phyloP scores from a whole-genome alignment of 2,329 filamentous ascomycete genomes.

The Aspergillus oerlinghausenensis region DNA sequence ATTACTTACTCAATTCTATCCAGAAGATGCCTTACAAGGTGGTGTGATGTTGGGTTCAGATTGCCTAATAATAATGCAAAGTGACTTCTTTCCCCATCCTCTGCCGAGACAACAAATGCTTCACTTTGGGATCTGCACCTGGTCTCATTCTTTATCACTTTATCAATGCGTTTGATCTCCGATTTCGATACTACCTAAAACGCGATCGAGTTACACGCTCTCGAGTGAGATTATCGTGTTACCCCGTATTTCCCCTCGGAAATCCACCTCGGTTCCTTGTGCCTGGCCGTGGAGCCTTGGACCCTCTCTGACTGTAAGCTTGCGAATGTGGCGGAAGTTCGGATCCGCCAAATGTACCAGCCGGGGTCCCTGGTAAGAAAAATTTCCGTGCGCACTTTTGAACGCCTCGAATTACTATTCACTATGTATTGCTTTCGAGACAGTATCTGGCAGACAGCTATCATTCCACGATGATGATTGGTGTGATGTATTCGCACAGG shows the following conservation, averaged over 20 bases:
- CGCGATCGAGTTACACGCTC: background rate
- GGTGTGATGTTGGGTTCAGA: background rate
- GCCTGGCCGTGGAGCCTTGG: background rate
- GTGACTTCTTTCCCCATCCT: too few relatives aligned
- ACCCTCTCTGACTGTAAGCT: background rate
- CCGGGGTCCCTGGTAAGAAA: background rate
- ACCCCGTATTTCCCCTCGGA: background rate
- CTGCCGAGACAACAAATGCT: background rate
- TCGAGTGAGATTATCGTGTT: background rate
- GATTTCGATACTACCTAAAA: background rate
- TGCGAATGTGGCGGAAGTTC: background rate
- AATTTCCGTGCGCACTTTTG: background rate
- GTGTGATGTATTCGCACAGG: background rate
- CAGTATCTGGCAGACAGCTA: background rate
- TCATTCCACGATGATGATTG: background rate
- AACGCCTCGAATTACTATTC: background rate
- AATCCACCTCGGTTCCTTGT: background rate
- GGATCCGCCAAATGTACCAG: background rate
- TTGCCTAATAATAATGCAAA: background rate
- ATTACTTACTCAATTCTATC: background rate
- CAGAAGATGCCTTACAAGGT: background rate
- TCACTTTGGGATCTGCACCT: background rate
- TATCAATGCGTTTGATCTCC: background rate
- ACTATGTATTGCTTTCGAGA: background rate
- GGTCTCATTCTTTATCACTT: background rate